Evolutionary conservation across 768 basidiomycete genomes (phyloP).

Genomic region (Boletus eberwhitei): DNA sequence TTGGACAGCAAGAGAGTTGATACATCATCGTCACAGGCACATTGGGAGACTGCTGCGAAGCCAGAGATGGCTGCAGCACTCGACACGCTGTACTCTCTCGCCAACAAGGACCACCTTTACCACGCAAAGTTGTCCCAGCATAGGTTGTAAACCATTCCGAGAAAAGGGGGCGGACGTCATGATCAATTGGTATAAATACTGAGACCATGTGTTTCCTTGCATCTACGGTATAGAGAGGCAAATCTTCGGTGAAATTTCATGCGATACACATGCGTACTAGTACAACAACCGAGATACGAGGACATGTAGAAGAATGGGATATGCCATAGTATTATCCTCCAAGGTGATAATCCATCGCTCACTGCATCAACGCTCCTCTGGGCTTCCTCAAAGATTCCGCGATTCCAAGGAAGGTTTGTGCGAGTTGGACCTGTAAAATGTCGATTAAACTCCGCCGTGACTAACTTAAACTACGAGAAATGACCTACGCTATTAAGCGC

Average conservation of each 20-base stretch:
- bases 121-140: conserved; percentile 12
- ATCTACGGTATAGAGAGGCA: not conserved
- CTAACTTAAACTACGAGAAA: not conserved
- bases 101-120: conserved; percentile 11
- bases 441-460: not conserved
- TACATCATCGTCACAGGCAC: conserved; percentile 9
- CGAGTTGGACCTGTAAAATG: conserved; percentile 42
- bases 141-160: not conserved
- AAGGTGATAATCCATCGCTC: not conserved
- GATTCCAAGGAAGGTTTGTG: conserved; percentile 53
- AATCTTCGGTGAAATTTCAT: not conserved
- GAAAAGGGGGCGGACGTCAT: not conserved
- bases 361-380: conserved; percentile 43
- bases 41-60: conserved; percentile 4
- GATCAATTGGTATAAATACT: not conserved
- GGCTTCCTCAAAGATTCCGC: conserved; percentile 55
- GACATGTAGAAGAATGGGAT: not conserved
- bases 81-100: conserved; percentile 11
- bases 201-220: not conserved
- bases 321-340: not conserved
- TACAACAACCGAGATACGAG: not conserved
- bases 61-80: conserved; percentile 8
- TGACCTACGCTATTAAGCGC: conserved; percentile 47
- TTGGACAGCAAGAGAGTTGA: not conserved
- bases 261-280: not conserved